Conservation (phyloP, 1,139 yeast species). For the Kodamaea sp. region DNA sequence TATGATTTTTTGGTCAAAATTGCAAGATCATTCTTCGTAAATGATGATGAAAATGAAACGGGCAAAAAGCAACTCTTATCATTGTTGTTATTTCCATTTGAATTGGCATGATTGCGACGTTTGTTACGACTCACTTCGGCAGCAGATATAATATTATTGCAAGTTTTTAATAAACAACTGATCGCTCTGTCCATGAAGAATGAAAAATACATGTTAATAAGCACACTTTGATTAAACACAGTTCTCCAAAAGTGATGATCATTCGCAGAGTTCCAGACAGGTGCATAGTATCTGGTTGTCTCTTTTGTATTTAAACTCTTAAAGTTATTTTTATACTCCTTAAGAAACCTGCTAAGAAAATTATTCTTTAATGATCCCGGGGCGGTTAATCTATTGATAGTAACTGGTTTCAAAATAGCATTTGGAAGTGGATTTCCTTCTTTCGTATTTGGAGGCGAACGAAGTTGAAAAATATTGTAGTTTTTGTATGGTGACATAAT, state of each 20-base stretch:
- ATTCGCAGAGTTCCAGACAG: constrained; percentile 26
- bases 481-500: constrained; percentile 2
- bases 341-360: constrained; percentile 16
- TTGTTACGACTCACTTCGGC: constrained; percentile 6
- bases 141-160: constrained; percentile 20
- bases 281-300: constrained; percentile 17
- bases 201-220: constrained; percentile 27
- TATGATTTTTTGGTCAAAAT: constrained; percentile 34
- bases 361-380: constrained; percentile 13
- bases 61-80: not conserved
- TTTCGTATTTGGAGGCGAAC: constrained; percentile 9
- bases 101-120: not conserved
- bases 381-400: constrained; percentile 10
- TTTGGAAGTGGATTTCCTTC: constrained; percentile 12
- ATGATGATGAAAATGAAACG: constrained; percentile 15
- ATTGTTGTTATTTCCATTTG: not conserved
- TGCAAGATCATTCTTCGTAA: constrained; percentile 28
- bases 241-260: constrained; percentile 28
- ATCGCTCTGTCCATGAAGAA: constrained; percentile 40
- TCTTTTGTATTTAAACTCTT: constrained; percentile 17
- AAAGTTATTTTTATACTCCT: constrained; percentile 11
- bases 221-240: constrained; percentile 26
- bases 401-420: constrained; percentile 11
- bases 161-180: constrained; percentile 29
- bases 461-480: constrained; percentile 11